A percentile compares a stretch with the other conserved stretches of the same genome.
phyloP scores from a whole-genome alignment of 228 moss, liverwort and hornwort species.

The Sphagnum magellanicum region DNA sequence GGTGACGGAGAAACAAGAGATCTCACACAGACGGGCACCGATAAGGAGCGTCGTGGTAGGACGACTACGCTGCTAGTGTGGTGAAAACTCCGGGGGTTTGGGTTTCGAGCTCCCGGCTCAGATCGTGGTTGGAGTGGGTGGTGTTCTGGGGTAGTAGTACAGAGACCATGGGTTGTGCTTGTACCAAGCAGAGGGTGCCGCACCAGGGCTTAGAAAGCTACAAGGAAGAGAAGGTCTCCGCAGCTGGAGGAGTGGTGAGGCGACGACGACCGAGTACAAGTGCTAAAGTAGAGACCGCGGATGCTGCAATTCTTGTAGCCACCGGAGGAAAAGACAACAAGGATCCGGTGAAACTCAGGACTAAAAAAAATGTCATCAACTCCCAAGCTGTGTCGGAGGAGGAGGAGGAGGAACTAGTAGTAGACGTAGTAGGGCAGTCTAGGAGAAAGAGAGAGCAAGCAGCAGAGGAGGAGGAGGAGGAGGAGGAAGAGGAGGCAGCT shows the following conservation, averaged over 20 bases:
- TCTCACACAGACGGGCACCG: no score
- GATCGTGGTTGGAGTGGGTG: no score
- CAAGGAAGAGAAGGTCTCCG: constrained; percentile 25
- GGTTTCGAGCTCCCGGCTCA: no score
- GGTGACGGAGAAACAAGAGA: background rate
- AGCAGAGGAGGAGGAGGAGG: no score
- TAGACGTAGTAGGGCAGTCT: constrained; percentile 7
- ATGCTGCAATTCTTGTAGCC: constrained; percentile 10
- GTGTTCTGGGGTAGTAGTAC: constrained; percentile 12
- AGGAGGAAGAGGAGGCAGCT: constrained; percentile 18
- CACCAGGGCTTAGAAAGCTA: constrained; percentile 37
- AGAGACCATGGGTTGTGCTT: constrained; percentile 11
- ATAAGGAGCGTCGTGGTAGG: background rate
- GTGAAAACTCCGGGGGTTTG: no score
- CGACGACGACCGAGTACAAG: constrained; percentile 11
- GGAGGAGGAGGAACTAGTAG: constrained; percentile 4
- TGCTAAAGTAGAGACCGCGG: constrained; percentile 31
- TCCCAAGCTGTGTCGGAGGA: constrained; percentile 8
- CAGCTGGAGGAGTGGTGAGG: constrained; percentile 9
- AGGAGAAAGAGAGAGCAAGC: background rate
- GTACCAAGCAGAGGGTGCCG: constrained; percentile 33
- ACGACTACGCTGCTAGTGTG: background rate
- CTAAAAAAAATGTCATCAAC: constrained; percentile 27
- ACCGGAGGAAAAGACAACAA: constrained; percentile 9
- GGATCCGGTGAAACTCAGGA: constrained; percentile 14